These are phyloP conservation scores for Alloteropsis semialata DNA, from an alignment of 176 grass and related monocot genomes.

Conservation along the genomic window DNA sequence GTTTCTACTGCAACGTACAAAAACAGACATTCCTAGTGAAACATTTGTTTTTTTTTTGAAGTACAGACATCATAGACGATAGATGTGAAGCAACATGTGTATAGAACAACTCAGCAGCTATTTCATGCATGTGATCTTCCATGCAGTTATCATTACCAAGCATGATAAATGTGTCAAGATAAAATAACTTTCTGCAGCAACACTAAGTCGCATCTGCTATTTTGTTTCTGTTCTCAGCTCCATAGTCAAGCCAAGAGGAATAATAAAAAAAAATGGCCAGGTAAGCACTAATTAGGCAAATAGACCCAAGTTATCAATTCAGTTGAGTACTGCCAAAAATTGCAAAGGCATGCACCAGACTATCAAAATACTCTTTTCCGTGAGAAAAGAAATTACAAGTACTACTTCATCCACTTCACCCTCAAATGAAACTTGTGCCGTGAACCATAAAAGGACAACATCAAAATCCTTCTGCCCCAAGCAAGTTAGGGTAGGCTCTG, in stretches of 20 bases:
- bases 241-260: background rate
- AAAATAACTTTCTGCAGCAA: background rate
- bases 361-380: background rate
- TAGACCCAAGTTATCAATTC: background rate
- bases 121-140: slow-evolving; percentile 11
- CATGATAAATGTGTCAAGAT: background rate
- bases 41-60: background rate
- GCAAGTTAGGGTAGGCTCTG: background rate
- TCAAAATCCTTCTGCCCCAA: background rate
- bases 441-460: background rate
- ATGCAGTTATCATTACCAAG: background rate
- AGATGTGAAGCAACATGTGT: slow-evolving; percentile 9
- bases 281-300: background rate
- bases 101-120: background rate
- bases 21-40: slow-evolving; percentile 8
- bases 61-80: background rate
- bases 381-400: background rate
- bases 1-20: slow-evolving; percentile 53
- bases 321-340: background rate
- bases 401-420: background rate
- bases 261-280: background rate
- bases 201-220: background rate
- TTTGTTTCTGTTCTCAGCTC: background rate
- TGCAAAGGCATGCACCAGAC: background rate
- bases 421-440: background rate